These are phyloP conservation scores for Suillus tomentosus DNA, from an alignment of 768 basidiomycete species.

Conservation along the genomic window DNA sequence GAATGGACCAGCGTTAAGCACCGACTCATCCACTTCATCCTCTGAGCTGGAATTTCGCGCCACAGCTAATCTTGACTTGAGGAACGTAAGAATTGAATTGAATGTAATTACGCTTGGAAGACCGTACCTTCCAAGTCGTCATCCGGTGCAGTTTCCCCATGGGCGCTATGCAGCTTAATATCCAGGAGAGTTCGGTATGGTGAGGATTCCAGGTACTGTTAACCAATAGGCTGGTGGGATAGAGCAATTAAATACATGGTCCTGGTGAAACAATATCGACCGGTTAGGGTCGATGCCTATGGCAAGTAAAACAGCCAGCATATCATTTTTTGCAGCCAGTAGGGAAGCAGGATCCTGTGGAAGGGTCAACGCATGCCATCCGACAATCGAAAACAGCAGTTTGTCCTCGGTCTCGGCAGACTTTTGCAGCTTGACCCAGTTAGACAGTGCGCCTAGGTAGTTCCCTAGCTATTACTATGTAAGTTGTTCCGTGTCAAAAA, in stretches of 20 bases:
- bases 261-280: constrained; percentile 83
- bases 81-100: constrained; percentile 3
- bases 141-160: constrained; percentile 83
- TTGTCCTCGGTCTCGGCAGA: constrained; percentile 57
- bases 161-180: constrained; percentile 81
- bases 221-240: constrained; percentile 53
- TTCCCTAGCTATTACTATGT: constrained; percentile 73
- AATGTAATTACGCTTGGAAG: too few species aligned
- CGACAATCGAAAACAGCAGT: constrained; percentile 85
- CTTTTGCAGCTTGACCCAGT: constrained; percentile 84
- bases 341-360: constrained; percentile 79
- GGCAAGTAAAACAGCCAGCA: constrained; percentile 82
- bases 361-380: constrained; percentile 92
- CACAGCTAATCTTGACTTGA: constrained; percentile 72
- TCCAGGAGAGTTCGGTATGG: constrained; percentile 90
- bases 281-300: constrained; percentile 80
- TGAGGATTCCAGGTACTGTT: constrained; percentile 60
- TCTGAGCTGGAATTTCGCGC: constrained; percentile 74
- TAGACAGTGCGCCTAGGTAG: constrained; percentile 85
- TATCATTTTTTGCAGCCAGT: constrained; percentile 62
- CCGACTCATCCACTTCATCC: constrained; percentile 77
- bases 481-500: constrained; percentile 9
- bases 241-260: constrained; percentile 56
- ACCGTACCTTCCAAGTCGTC: constrained; percentile 93
- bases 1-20: constrained; percentile 83